Conservation (phyloP, 2,329 filamentous ascomycete genomes). For the Graphilbum fragrans region DNA sequence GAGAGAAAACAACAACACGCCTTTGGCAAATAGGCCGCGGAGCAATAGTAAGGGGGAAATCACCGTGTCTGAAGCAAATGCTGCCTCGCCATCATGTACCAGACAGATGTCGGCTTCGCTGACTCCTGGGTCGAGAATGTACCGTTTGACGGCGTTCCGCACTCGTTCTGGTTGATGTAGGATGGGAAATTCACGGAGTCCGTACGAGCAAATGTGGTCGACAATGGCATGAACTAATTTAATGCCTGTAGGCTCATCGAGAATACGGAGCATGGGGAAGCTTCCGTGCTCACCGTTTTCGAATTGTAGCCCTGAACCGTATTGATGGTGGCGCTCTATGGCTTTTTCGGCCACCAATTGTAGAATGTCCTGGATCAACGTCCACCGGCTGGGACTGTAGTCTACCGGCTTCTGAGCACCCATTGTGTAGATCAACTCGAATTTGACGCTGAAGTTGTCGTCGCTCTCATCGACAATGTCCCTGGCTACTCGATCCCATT, state of each 20-base stretch:
- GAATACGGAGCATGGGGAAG: background rate
- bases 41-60: slow-evolving; percentile 31
- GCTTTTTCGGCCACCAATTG: slow-evolving; percentile 19
- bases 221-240: background rate
- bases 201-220: background rate
- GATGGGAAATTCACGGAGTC: slow-evolving; percentile 25
- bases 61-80: slow-evolving; percentile 17
- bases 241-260: background rate
- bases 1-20: slow-evolving; percentile 41
- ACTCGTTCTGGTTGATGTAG: slow-evolving; percentile 11
- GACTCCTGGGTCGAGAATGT: slow-evolving; percentile 28
- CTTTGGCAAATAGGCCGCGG: slow-evolving; percentile 41
- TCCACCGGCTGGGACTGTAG: slow-evolving; percentile 43
- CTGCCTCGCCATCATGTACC: no score
- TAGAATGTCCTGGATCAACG: slow-evolving; percentile 39
- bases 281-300: background rate
- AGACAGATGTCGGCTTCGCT: slow-evolving; percentile 14
- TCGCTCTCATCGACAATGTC: slow-evolving; percentile 57
- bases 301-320: no score
- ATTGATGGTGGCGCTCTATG: no score
- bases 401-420: slow-evolving; percentile 39
- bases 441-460: slow-evolving; percentile 47
- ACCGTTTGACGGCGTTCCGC: slow-evolving; percentile 6
- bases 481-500: slow-evolving; percentile 18
- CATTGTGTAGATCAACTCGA: slow-evolving; percentile 52